Evolutionary conservation across 192 early-diverging fungal genomes (phyloP).

Genomic region (Piromyces finnis): DNA sequence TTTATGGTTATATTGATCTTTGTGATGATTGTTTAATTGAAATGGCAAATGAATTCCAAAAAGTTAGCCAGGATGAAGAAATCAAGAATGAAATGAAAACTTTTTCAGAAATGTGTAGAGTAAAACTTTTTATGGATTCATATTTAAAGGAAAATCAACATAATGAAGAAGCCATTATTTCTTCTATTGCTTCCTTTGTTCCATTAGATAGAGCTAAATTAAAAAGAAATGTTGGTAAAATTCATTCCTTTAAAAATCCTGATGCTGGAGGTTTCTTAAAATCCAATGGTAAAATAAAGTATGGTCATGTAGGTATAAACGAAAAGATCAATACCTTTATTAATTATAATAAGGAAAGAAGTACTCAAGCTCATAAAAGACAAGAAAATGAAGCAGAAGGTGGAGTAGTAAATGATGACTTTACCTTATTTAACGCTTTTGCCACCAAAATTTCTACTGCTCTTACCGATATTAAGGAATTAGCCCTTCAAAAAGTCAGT

Average conservation of each 20-base stretch:
- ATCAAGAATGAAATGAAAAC: neutral
- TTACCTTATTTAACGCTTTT: no score
- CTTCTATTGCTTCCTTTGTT: neutral
- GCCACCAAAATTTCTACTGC: neutral
- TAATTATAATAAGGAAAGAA: neutral
- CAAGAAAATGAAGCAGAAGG: no score
- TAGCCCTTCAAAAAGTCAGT: neutral
- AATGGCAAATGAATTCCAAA: neutral
- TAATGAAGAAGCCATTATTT: neutral
- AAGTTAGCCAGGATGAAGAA: neutral
- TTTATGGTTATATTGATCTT: neutral
- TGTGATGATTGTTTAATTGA: neutral
- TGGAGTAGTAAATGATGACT: neutral
- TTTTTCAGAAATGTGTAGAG: neutral
- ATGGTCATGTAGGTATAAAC: neutral
- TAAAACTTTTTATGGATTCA: neutral
- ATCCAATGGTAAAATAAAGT: neutral
- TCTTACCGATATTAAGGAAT: neutral
- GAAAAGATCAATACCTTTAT: neutral
- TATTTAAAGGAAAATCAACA: neutral
- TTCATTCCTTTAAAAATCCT: neutral
- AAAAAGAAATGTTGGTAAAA: neutral
- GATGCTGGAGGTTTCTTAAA: neutral
- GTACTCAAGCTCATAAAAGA: neutral
- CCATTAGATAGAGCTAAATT: neutral